phyloP scores from a whole-genome alignment of 1,284 basidiomycete species.

The Ceratobasidium sp. region DNA sequence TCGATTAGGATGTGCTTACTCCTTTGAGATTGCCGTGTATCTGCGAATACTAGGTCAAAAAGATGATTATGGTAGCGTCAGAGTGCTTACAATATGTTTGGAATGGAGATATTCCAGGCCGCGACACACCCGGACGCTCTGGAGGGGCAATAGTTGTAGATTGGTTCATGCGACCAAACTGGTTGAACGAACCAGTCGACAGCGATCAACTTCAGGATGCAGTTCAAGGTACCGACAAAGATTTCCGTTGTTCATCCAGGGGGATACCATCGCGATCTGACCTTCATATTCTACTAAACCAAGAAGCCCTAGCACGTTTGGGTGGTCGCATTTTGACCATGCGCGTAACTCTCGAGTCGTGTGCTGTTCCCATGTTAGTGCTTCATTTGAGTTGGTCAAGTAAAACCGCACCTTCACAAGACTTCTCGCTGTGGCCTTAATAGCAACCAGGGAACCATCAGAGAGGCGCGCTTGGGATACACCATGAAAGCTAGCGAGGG shows the following conservation, averaged over 20 bases:
- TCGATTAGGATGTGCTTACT: neutral
- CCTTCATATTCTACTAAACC: neutral
- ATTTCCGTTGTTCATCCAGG: constrained; percentile 10
- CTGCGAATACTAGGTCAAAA: neutral
- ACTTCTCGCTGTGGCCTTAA: no score
- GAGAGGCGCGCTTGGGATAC: no score
- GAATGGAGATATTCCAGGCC: neutral
- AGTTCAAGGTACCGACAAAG: neutral
- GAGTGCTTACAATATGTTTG: neutral
- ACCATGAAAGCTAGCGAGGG: no score
- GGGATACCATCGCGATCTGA: constrained; percentile 6
- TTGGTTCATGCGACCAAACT: no score
- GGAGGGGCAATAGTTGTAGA: neutral
- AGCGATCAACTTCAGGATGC: neutral
- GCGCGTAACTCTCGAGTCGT: neutral
- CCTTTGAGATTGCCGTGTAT: constrained; percentile 16
- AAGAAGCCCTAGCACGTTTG: neutral
- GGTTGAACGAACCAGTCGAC: neutral
- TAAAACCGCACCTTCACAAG: no score
- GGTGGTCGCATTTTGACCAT: constrained; percentile 11
- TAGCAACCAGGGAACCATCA: no score
- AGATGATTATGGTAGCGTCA: neutral
- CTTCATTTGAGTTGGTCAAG: no score
- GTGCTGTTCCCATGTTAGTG: no score
- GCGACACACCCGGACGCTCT: neutral